Conservation (phyloP, 1,284 basidiomycete species). For the Cutaneotrichosporon cutaneum region DNA sequence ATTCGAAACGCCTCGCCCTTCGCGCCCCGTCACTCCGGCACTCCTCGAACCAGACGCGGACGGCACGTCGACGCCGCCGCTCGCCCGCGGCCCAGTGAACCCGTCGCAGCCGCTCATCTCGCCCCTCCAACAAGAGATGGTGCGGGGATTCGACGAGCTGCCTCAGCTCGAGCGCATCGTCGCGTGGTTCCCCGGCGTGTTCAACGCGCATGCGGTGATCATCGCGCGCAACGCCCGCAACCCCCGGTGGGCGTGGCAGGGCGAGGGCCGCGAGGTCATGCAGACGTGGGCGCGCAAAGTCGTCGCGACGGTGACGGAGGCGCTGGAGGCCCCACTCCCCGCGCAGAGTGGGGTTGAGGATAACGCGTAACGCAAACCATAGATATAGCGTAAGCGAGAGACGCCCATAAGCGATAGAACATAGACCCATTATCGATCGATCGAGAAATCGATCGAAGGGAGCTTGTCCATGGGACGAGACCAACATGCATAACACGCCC, state of each 20-base stretch:
- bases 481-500: background rate
- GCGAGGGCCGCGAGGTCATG: slow-evolving; percentile 37
- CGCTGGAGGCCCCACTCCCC: background rate
- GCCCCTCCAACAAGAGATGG: slow-evolving; percentile 36
- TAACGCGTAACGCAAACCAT: background rate
- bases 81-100: background rate
- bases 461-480: no score
- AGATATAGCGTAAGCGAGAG: background rate
- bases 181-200: slow-evolving; percentile 47
- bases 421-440: no score
- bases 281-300: slow-evolving; percentile 32
- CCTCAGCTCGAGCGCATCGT: slow-evolving; percentile 41
- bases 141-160: slow-evolving; percentile 31
- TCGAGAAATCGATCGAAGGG: background rate
- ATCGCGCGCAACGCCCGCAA: slow-evolving; percentile 32
- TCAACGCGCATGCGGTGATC: slow-evolving; percentile 44
- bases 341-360: background rate
- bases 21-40: background rate
- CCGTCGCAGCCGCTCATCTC: slow-evolving; percentile 33
- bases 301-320: slow-evolving; percentile 15
- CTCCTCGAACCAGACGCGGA: background rate
- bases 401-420: no score
- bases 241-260: slow-evolving; percentile 31
- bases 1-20: background rate
- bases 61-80: background rate